Evolutionary conservation across 75 land plant genomes (phyloP).

Genomic region (Cunninghamia lanceolata): DNA sequence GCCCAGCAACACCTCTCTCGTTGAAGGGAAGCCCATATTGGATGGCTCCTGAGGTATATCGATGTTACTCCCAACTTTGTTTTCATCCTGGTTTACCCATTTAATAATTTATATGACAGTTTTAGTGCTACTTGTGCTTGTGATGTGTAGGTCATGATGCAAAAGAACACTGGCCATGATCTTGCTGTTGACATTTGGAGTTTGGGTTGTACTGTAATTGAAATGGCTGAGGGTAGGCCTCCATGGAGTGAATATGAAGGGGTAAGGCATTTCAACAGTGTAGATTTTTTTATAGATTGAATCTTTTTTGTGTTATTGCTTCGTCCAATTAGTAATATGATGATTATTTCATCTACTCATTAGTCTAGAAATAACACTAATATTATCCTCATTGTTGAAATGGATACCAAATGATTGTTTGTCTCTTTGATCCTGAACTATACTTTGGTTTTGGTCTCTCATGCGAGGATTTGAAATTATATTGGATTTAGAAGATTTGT

Average conservation of each 20-base stretch:
- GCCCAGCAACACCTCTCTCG: slow-evolving; percentile 49
- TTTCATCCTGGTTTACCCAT: background rate
- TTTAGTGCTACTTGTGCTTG: slow-evolving; percentile 4
- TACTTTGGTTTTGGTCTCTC: background rate
- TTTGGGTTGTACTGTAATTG: slow-evolving; percentile 86
- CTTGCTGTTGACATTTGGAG: slow-evolving; percentile 93
- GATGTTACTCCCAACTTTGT: background rate
- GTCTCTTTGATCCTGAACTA: background rate
- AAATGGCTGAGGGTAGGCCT: slow-evolving; percentile 84
- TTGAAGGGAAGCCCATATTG: slow-evolving; percentile 88
- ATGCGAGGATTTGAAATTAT: background rate
- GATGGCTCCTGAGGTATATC: slow-evolving; percentile 94
- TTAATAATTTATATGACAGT: background rate
- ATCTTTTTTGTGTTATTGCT: background rate
- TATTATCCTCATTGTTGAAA: background rate
- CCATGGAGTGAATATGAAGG: slow-evolving; percentile 82
- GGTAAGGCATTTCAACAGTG: slow-evolving; percentile 25
- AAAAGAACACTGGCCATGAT: slow-evolving; percentile 52
- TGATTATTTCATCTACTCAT: background rate
- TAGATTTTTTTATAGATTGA: background rate
- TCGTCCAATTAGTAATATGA: background rate
- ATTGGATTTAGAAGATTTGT: background rate
- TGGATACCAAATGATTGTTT: background rate
- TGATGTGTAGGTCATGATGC: slow-evolving; percentile 62
- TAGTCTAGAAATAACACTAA: background rate